A percentile compares a stretch with the other conserved stretches of the same genome.
Evolutionary conservation across 2,329 filamentous ascomycete species (phyloP).

Genomic region (Alternaria metachromatica): DNA sequence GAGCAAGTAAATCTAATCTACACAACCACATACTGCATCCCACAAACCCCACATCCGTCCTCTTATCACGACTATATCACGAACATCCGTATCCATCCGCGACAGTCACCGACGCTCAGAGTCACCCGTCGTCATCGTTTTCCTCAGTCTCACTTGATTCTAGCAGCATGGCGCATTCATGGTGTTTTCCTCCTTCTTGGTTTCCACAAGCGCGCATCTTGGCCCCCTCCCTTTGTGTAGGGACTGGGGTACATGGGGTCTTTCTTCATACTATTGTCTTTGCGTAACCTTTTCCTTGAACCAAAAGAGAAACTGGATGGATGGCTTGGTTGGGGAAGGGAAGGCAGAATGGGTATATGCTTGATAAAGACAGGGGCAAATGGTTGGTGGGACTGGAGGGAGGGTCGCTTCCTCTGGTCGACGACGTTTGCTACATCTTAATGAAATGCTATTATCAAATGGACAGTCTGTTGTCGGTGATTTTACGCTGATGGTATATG

Average conservation of each 20-base stretch:
- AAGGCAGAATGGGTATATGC: background rate
- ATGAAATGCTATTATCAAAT: background rate
- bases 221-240: background rate
- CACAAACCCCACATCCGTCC: background rate
- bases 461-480: background rate
- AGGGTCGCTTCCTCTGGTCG: background rate
- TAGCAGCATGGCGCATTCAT: slow-evolving; percentile 20
- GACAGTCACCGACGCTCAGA: background rate
- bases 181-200: slow-evolving; percentile 4
- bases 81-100: background rate
- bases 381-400: background rate
- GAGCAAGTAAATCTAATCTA: background rate
- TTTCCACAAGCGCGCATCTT: slow-evolving; percentile 2
- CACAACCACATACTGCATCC: background rate
- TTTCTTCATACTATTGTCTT: background rate
- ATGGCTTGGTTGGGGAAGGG: background rate
- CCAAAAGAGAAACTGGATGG: background rate
- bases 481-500: background rate
- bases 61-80: slow-evolving; percentile 5
- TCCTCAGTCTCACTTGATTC: slow-evolving; percentile 3
- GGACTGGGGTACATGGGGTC: background rate
- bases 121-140: background rate
- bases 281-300: background rate
- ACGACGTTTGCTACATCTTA: background rate
- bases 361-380: background rate